Evolutionary conservation across 1,139 yeast species (phyloP).

Genomic region (Pichia cactophila): DNA sequence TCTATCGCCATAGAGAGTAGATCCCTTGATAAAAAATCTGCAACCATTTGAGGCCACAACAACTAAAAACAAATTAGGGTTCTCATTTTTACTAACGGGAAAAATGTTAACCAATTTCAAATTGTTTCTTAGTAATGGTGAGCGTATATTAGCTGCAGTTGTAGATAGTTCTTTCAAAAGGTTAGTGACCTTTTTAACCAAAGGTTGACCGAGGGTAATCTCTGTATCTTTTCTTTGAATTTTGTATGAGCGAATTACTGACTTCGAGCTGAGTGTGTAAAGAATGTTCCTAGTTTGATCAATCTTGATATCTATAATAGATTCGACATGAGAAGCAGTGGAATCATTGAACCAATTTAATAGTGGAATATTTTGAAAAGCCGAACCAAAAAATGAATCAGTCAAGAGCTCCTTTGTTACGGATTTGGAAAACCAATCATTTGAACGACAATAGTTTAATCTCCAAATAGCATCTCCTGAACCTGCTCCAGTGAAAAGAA

Average conservation of each 20-base stretch:
- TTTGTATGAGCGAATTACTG: constrained; percentile 76
- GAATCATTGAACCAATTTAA: constrained; percentile 20
- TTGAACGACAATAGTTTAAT: constrained; percentile 74
- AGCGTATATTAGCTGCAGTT: constrained; percentile 30
- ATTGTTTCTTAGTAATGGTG: constrained; percentile 27
- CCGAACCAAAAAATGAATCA: constrained; percentile 54
- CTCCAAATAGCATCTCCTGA: constrained; percentile 86
- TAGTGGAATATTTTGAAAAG: constrained; percentile 29
- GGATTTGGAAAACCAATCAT: constrained; percentile 80
- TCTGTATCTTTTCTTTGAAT: constrained; percentile 22
- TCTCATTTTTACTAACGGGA: constrained; percentile 56
- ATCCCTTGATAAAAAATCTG: constrained; percentile 61
- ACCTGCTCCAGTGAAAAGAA: constrained; percentile 71
- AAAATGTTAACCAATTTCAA: constrained; percentile 57
- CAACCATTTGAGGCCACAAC: constrained; percentile 87
- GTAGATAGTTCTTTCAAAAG: constrained; percentile 54
- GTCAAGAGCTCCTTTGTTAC: constrained; percentile 79
- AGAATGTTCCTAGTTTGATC: constrained; percentile 73
- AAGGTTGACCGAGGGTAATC: constrained; percentile 29
- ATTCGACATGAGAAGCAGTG: constrained; percentile 37
- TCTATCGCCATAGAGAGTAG: constrained; percentile 28
- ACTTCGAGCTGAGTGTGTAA: constrained; percentile 76
- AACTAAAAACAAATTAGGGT: constrained; percentile 63
- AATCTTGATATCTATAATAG: constrained; percentile 54
- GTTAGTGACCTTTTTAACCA: constrained; percentile 39